Base-by-base conservation (phyloP, 1,284 basidiomycete genomes). In the Cryptococcus hybrid region DNA sequence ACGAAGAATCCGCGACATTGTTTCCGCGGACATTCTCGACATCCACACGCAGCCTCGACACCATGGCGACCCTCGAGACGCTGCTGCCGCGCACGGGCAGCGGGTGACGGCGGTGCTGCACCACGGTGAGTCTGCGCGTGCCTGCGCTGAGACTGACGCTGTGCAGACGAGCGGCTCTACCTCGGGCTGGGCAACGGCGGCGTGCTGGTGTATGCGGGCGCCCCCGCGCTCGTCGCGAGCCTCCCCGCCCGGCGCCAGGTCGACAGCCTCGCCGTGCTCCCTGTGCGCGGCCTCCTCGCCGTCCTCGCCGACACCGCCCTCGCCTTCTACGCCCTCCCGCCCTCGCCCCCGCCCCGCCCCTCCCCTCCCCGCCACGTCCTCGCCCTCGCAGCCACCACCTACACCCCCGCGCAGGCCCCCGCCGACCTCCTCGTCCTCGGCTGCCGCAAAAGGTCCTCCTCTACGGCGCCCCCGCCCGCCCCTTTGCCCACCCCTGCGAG, bases 381-480 rank as follows among this genome's bases (percentile, higher is more conserved):
- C 53, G 88, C 89, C 1, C 93, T 96, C 63, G 86, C 86, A 0
- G 76, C 89, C 2, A 64, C 64, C 38, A 56, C 65, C 13, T 71
- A 63, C 59, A 58, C 63, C 38, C 42, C 18, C 51, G 60, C 56
- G 55, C 36, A 40, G 48, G 54, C 61, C 39, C 56, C 37, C 40
- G 12, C 12, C 35, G 66, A 74, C 54, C 57, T 75, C 43, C 81
- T 99, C 7, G 83, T 92, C 3, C 82, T 98, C 6, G 94, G 92
- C 12, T 94, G 92, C 69, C 81, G 88, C 63, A 84, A 93, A 91
- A 88, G 73, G 84, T 92, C 1, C 85, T 95, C 1, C 78, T 97
- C 9, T 93, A 60, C 50, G 60, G 59, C n/a, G 68, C 68, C 2
- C 94, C 91, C 5, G 88, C 93, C 12, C 83, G 91, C 12, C 57